phyloP scores from a whole-genome alignment of 345 rosid genomes.

The Punica granatum region DNA sequence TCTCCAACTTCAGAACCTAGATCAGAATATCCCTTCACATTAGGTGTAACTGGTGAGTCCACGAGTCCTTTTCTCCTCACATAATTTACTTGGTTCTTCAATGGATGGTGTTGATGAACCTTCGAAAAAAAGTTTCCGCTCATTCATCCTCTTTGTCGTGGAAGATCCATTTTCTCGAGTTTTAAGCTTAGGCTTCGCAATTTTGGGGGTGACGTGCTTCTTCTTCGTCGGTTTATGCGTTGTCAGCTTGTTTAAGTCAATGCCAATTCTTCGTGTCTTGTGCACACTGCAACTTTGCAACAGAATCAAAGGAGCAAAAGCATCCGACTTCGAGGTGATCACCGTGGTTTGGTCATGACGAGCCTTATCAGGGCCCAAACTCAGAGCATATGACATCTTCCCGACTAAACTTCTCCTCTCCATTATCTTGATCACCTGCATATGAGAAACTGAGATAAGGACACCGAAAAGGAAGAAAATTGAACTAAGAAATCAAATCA shows the following conservation, averaged over 20 bases:
- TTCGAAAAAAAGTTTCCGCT: background rate
- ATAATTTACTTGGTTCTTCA: background rate
- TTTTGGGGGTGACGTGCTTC: conserved; percentile 22
- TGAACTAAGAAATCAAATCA: background rate
- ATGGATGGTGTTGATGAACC: background rate
- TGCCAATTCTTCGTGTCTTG: background rate
- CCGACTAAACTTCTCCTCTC: background rate
- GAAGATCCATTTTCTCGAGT: conserved; percentile 5
- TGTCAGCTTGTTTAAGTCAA: conserved; percentile 16
- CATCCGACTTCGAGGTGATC: background rate
- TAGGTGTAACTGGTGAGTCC: background rate
- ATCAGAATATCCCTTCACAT: background rate
- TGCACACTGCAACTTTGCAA: background rate
- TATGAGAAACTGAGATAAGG: background rate
- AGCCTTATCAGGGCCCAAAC: background rate
- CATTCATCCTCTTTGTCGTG: conserved; percentile 8
- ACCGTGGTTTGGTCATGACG: background rate
- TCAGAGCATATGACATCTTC: background rate
- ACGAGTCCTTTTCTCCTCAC: background rate
- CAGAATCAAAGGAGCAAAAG: background rate
- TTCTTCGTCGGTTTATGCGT: conserved; percentile 16
- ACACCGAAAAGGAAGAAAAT: background rate
- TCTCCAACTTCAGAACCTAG: background rate
- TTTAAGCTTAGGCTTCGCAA: conserved; percentile 16
- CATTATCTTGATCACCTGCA: background rate